A percentile compares a stretch with the other conserved stretches of the same genome.
Conservation (phyloP, 208 protist species). For the Angomonas deanei region DNA sequence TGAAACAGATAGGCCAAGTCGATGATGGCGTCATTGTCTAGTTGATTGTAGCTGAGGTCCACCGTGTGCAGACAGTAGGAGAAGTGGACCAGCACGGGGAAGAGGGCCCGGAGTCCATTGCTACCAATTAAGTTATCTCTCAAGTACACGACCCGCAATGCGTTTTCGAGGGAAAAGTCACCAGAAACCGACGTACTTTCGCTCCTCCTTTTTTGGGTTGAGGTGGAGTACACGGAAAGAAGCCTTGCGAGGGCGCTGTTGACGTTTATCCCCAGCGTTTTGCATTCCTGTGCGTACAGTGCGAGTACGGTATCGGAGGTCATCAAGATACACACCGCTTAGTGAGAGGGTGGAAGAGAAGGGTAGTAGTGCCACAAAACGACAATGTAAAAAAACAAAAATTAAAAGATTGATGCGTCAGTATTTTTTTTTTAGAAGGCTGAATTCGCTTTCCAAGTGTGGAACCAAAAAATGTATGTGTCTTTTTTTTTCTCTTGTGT, state of each 20-base stretch:
- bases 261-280: constrained; percentile 6
- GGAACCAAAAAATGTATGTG: no score
- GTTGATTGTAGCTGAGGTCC: constrained; percentile 24
- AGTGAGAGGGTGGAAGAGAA: no score
- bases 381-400: no score
- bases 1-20: constrained; percentile 11
- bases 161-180: constrained; percentile 18
- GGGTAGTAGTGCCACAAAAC: no score
- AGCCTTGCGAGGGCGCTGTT: constrained; percentile 23
- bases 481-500: no score
- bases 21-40: constrained; percentile 26
- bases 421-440: no score
- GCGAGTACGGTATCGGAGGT: not conserved
- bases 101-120: constrained; percentile 21
- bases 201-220: not conserved
- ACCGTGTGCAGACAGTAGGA: constrained; percentile 33
- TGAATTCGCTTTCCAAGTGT: no score
- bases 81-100: constrained; percentile 12
- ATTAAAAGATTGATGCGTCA: no score
- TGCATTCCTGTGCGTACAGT: not conserved
- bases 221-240: not conserved
- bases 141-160: no score
- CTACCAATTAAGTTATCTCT: constrained; percentile 34
- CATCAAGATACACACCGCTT: no score
- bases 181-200: not conserved